Percentiles rank a stretch among this genome's conserved stretches.
Conservation (phyloP, 331 rosid genomes). For the Stylosanthes scabra region DNA sequence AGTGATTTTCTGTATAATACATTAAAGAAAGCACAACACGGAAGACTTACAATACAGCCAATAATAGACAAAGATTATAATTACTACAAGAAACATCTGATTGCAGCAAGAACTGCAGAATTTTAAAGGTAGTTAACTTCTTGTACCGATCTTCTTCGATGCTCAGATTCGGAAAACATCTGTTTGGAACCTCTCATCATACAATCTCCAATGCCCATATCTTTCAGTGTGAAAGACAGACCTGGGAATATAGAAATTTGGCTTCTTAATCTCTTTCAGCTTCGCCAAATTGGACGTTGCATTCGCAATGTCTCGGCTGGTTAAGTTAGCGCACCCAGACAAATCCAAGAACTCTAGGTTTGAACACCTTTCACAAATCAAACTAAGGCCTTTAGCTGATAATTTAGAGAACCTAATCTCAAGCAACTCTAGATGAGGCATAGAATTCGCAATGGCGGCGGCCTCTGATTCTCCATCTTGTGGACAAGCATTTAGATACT, state of each 20-base stretch:
- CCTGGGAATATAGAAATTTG: constrained; percentile 75
- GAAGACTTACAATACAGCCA: constrained; percentile 32
- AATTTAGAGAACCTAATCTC: constrained; percentile 85
- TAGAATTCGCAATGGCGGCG: constrained; percentile 74
- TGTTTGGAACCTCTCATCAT: constrained; percentile 89
- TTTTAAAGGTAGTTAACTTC: neutral
- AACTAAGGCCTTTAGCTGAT: constrained; percentile 61
- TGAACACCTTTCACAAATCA: constrained; percentile 68
- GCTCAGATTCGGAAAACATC: constrained; percentile 77
- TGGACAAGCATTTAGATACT: constrained; percentile 74
- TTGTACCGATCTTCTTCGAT: constrained; percentile 34
- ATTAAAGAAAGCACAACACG: constrained; percentile 6
- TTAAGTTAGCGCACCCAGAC: constrained; percentile 78
- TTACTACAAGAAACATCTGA: constrained; percentile 36
- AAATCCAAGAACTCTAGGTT: constrained; percentile 81
- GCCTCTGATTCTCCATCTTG: constrained; percentile 90
- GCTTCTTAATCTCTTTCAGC: constrained; percentile 72
- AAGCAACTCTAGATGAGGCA: constrained; percentile 76
- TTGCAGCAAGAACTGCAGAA: constrained; percentile 18
- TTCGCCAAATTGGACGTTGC: constrained; percentile 59
- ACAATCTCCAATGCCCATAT: constrained; percentile 83
- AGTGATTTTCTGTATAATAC: constrained; percentile 23
- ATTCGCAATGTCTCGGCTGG: constrained; percentile 68
- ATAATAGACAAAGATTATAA: constrained; percentile 29
- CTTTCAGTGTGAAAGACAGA: constrained; percentile 74